Base-by-base conservation (phyloP, 495 filamentous ascomycete species). In the Hypoxylon crocopeplum region DNA sequence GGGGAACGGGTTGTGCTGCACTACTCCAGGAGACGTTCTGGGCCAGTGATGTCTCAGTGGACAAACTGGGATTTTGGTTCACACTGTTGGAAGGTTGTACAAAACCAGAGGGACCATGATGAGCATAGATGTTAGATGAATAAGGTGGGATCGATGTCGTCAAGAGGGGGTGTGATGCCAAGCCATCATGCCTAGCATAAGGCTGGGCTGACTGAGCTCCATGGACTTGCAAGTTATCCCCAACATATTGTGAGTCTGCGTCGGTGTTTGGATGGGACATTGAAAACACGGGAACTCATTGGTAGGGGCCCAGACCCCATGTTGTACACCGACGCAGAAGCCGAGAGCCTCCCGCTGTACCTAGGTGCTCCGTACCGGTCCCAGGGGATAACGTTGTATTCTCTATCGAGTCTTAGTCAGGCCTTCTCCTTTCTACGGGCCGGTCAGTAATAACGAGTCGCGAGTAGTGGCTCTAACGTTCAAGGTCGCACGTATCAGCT, bases 241-340 rank as follows among this genome's bases (percentile, higher is more conserved):
- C 48, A 48, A 48, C 30, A 24, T 25, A 52, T 34, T 48, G 34
- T 13, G 40, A 34, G 27, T 29, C 53, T 15, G 17, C 22, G 16
- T 38, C 21, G 36, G 21, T 21, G 33, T 55, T 29, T 42, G 29
- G 36, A 7, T 49, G 60, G 29, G 60, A 33, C 38, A 46, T 59
- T 37, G 54, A 64, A 17, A 44, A 57, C 48, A 51, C 53, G 29
- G 16, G 53, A 21, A 57, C 20, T 16, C 21, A 52, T 21, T 41
- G 15, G 42, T 21, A 63, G 32, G 48, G 34, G 37, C 37, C 48
- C 24, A 53, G 48, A 30, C 47, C 53, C 48, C 54, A 64, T 64
- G 32, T 34, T 40, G 60, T 46, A 37, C 20, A 36, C 54, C 53
- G 20, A 39, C 29, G 22, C 41, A 48, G 44, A 50, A 48, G 17